A percentile compares a stretch with the other conserved stretches of the same genome.
Evolutionary conservation across 352 stramenopile species (phyloP).

Genomic region (Phytophthora boehmeriae): DNA sequence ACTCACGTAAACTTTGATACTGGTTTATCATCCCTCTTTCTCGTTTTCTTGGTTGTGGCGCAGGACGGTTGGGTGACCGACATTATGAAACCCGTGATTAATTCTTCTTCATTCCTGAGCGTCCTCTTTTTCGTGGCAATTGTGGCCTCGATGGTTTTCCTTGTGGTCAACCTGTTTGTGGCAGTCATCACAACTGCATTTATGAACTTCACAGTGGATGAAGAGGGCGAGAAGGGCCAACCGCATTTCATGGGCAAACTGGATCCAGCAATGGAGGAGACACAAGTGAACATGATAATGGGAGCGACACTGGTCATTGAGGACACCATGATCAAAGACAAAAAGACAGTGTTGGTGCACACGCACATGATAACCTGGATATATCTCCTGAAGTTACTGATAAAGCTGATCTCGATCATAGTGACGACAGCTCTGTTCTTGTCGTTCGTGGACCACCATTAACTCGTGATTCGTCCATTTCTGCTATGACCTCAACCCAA

Average conservation of each 20-base stretch:
- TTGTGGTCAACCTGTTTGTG: constrained; percentile 85
- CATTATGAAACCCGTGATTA: constrained; percentile 81
- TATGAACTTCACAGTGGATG: constrained; percentile 81
- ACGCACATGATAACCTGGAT: background rate
- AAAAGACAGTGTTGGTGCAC: constrained; percentile 3
- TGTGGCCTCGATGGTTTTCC: constrained; percentile 78
- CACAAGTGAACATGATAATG: constrained; percentile 84
- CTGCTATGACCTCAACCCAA: constrained; percentile 9
- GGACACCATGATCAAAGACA: constrained; percentile 28
- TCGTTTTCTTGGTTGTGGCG: constrained; percentile 81
- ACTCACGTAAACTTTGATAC: constrained; percentile 75
- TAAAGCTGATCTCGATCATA: background rate
- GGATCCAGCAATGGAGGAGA: constrained; percentile 62
- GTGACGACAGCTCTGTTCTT: constrained; percentile 6
- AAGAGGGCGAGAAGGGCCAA: constrained; percentile 39
- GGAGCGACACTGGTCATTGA: constrained; percentile 80
- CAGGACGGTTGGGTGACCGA: constrained; percentile 80
- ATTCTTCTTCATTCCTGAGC: constrained; percentile 59
- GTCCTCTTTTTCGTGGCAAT: constrained; percentile 76
- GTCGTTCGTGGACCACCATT: background rate
- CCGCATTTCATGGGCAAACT: constrained; percentile 62
- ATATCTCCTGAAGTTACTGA: background rate
- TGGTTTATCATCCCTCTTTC: constrained; percentile 67
- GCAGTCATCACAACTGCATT: constrained; percentile 85
- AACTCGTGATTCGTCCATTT: constrained; percentile 13